Base-by-base conservation (phyloP, 2,329 filamentous ascomycete species). In the Cryphonectria nitschkei region DNA sequence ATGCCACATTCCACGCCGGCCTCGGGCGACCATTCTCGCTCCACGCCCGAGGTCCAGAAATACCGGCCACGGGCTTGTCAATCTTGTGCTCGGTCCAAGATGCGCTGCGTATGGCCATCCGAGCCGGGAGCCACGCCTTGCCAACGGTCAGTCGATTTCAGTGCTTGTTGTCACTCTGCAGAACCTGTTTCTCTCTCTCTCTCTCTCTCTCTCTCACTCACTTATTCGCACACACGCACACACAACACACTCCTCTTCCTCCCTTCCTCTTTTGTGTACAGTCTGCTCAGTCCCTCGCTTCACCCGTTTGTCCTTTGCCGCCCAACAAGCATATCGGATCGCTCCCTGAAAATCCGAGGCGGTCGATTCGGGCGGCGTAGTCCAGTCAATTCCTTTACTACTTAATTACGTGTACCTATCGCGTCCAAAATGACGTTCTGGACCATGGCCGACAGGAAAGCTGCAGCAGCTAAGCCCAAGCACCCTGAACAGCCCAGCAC, bases 31-130 rank as follows among this genome's bases (percentile, higher is more conserved):
- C 60, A 41, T 68, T 72, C 70, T 50, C 67, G 69, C 72, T 68
- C 70, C 60, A 73, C 67, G 37, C 72, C 72, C 69, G 72, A 73
- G 64, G 72, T 73, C 52, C 72, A 73, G 70, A 73, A 73, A 61
- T 73, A 73, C 70, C 69, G 72, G 54, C 72, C 72, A 43, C 65
- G 72, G 43, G 72, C 72, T 22, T 73, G 72, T 41, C 72, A 73
- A 56, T 69, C 69, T 11, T 73, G 72, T 34, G 72, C 72, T 14
- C 67, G 72, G 32, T 73, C 72, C 62, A 73, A 73, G 69, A 73
- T 73, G 72, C 70, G 72, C 34, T 73, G 72, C 46, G 72, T 73
- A 5, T 73, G 72, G 72, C 64, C 65, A 29, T 73, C 72, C 26
- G 72, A 73, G 56, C 72, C 72, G 9, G 72, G 72, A 13, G 72